These are phyloP conservation scores for Ganoderma leucocontextum DNA, from an alignment of 1,284 basidiomycete genomes.

Conservation along the genomic window DNA sequence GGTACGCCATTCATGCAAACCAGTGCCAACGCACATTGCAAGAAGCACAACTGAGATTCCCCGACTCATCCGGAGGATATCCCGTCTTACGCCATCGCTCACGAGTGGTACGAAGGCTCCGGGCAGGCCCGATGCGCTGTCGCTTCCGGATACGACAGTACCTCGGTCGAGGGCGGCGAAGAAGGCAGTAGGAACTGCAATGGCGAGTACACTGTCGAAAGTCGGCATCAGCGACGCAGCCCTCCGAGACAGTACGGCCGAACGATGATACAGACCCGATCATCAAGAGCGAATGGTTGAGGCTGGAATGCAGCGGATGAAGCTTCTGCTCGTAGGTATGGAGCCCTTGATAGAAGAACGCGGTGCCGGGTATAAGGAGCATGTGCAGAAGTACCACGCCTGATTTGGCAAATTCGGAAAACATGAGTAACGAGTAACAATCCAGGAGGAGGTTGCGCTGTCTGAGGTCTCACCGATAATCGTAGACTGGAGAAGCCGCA, in stretches of 20 bases:
- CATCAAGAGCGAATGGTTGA: constrained; percentile 70
- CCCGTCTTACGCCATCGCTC: constrained; percentile 31
- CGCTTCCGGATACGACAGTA: constrained; percentile 13
- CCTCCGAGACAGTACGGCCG: neutral
- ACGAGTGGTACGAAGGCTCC: constrained; percentile 38
- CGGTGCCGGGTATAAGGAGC: constrained; percentile 64
- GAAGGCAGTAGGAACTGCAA: constrained; percentile 69
- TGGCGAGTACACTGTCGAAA: constrained; percentile 58
- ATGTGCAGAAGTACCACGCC: constrained; percentile 70
- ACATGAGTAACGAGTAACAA: neutral
- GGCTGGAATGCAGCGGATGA: constrained; percentile 58
- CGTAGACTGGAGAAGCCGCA: constrained; percentile 65
- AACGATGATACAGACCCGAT: constrained; percentile 55
- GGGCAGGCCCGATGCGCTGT: neutral
- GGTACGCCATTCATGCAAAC: neutral
- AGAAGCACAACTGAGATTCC: constrained; percentile 69
- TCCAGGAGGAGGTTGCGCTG: neutral
- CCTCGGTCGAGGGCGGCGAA: constrained; percentile 64
- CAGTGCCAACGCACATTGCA: constrained; percentile 52
- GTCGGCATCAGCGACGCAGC: neutral
- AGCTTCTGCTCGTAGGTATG: constrained; percentile 60
- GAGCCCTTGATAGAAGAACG: constrained; percentile 68
- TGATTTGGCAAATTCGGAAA: constrained; percentile 29
- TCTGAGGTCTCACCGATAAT: constrained; percentile 61
- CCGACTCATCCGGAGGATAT: constrained; percentile 65